A percentile compares a stretch with the other conserved stretches of the same genome.
Evolutionary conservation across 2,329 filamentous ascomycete genomes (phyloP).

Genomic region (Drechslerella coelobrocha): DNA sequence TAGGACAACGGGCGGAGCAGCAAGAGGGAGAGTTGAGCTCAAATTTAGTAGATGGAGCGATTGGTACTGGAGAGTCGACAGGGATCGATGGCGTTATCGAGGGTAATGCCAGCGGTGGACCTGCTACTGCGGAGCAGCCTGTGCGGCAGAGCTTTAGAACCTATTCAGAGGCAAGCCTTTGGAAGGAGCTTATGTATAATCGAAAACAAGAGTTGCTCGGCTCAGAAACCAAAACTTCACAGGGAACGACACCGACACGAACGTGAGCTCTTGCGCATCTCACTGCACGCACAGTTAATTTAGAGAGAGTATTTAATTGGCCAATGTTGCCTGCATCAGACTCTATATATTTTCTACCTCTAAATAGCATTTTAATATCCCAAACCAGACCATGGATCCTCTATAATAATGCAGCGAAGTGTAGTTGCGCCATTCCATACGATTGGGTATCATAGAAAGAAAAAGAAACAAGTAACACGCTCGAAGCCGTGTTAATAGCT

Average conservation of each 20-base stretch:
- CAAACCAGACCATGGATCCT: slow-evolving; percentile 6
- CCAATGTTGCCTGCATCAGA: too few relatives aligned
- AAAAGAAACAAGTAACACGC: neutral
- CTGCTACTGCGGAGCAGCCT: neutral
- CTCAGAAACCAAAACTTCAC: neutral
- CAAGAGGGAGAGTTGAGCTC: neutral
- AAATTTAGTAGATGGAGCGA: too few relatives aligned
- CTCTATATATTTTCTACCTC: neutral
- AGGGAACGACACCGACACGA: neutral
- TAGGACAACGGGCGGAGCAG: neutral
- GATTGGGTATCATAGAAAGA: slow-evolving; percentile 38
- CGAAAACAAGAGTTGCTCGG: slow-evolving; percentile 32
- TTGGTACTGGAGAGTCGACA: neutral
- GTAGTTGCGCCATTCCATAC: slow-evolving; percentile 14
- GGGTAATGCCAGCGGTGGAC: neutral
- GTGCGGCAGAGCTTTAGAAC: slow-evolving; percentile 6
- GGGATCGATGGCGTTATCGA: neutral
- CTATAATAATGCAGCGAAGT: slow-evolving; percentile 6
- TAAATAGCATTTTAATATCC: neutral
- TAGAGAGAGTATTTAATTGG: neutral
- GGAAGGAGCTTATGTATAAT: slow-evolving; percentile 28
- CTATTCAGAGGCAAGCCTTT: slow-evolving; percentile 16
- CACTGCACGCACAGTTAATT: neutral
- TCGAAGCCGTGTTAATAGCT: slow-evolving; percentile 9
- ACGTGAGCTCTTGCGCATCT: neutral